Evolutionary conservation across 805 yeast species (phyloP), one percentile per base, ranked within the genome.

Genomic region (Metschnikowia lochheadii): DNA sequence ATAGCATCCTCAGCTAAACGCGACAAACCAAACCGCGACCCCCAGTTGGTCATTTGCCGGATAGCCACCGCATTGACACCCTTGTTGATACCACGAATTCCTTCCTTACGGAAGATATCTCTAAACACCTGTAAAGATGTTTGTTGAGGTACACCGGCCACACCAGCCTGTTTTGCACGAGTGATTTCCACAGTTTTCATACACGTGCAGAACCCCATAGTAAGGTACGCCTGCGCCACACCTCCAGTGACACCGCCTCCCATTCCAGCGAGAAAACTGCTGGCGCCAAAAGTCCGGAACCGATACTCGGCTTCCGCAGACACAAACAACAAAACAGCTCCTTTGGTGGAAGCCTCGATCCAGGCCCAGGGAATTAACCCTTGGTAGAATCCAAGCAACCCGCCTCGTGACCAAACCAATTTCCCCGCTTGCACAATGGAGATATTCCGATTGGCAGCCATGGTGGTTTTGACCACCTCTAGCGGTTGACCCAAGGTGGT

Each of bases 331-430:
- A 94, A 76, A 6, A 91, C 96, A 5, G 98, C 97, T 67, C 99
- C 99, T 69, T 94, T 94, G 35, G 99, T 94, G n/a, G 96, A 87
- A 8, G 97, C 99, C 71, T 92, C 99, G 60, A 94, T 87, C 97
- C 98, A 91, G 6, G 98, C 99, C 99, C 99, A 94, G 43, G 99
- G 99, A 57, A 92, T 91, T 65, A 94, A 78, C 32, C 99, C 99
- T 70, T 94, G 99, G 72, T 91, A 94, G 73, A 91, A 94, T 0
- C 98, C 99, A 29, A 81, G 65, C 15, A 85, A 62, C 48, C 99
- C 99, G 57, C 99, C 99, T 63, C 99, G 83, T 14, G 94, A 79
- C 94, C 96, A 89, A 54, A 94, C 91, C 38, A 82, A 77, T 51
- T 78, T 78, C 47, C 84, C 77, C 26, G 96, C 88, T 58, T 83